phyloP scores from a whole-genome alignment of 805 yeast genomes.

The Scheffersomyces spartinae region DNA sequence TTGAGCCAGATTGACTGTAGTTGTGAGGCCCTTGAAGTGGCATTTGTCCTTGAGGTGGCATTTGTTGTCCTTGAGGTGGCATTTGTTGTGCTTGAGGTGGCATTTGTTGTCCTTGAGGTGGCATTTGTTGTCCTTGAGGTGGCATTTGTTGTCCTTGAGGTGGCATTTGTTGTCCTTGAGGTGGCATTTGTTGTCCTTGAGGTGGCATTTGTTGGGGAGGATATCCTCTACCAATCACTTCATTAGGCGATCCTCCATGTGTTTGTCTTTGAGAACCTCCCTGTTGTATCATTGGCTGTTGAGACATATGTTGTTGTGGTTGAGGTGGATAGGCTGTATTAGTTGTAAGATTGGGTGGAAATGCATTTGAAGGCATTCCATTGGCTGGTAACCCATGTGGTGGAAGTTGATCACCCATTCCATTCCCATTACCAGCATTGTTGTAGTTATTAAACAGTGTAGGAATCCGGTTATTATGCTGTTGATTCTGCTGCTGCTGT shows the following conservation, averaged over 20 bases:
- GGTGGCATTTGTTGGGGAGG: slow-evolving; percentile 17
- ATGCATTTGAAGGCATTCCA: slow-evolving; percentile 14
- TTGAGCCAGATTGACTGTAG: slow-evolving; percentile 12
- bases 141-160: slow-evolving; percentile 4
- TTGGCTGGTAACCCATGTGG: slow-evolving; percentile 21
- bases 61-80: slow-evolving; percentile 7
- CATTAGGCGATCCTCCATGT: no score
- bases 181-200: slow-evolving; percentile 9
- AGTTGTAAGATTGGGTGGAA: slow-evolving; percentile 11
- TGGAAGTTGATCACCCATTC: slow-evolving; percentile 21
- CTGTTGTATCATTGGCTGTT: no score
- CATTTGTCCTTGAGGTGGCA: slow-evolving; percentile 7
- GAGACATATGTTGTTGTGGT: slow-evolving; percentile 1
- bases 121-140: slow-evolving; percentile 9
- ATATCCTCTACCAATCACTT: no score
- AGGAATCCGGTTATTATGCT: slow-evolving; percentile 1
- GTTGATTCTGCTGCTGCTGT: slow-evolving; percentile 3
- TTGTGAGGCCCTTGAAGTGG: slow-evolving; percentile 10
- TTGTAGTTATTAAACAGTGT: slow-evolving; percentile 1
- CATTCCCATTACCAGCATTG: slow-evolving; percentile 1
- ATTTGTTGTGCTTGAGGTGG: slow-evolving; percentile 4
- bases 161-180: slow-evolving; percentile 1
- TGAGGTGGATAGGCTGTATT: slow-evolving; percentile 5
- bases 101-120: slow-evolving; percentile 4
- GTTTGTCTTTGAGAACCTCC: slow-evolving; percentile 10